Evolutionary conservation across 495 filamentous ascomycete genomes (phyloP), one percentile per base, ranked within the genome.

Genomic region (Penicillium canescens): DNA sequence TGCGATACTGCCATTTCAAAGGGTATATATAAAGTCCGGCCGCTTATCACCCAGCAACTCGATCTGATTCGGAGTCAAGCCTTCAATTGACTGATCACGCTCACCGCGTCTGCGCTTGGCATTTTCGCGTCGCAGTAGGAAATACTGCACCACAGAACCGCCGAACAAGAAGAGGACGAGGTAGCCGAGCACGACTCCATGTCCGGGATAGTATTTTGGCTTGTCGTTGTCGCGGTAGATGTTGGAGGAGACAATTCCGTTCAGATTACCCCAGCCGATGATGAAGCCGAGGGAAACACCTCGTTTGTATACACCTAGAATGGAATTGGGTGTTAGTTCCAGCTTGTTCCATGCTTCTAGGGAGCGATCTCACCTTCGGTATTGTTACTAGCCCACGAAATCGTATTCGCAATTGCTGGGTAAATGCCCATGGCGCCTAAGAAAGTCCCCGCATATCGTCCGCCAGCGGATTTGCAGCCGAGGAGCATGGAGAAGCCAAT

Each of bases 211-310:
- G 63, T 77, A 89, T 23, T 69, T 58, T 0, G 86, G 86, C 14
- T 70, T 69, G 52, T 86, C 82, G 12, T 70, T 47, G 0, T 62
- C 70, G 6, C 78, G 78, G 60, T 87, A 89, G 77, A 74, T 91
- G 66, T 94, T 93, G 52, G 81, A 87, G 56, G 81, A 85, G 43
- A 96, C 87, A 38, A 96, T 82, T 14, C 91, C 91, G 70, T 94
- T 96, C 20, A 97, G 74, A 56, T 97, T 97, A 7, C 92, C 92
- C 90, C 91, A 96, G 13, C 90, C 90, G 54, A 95, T 92, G 21
- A 96, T 89, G 35, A 96, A 84, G 0, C 92, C 92, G 3, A 96
- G 69, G 0, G 89, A 87, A 2, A 96, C 85, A 18, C 92, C 93
- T 20, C 93, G 82, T 76, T 96, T 96, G 71, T 96, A 95, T 4